Base-by-base conservation (phyloP, 208 protist species). In the Angomonas deanei region DNA sequence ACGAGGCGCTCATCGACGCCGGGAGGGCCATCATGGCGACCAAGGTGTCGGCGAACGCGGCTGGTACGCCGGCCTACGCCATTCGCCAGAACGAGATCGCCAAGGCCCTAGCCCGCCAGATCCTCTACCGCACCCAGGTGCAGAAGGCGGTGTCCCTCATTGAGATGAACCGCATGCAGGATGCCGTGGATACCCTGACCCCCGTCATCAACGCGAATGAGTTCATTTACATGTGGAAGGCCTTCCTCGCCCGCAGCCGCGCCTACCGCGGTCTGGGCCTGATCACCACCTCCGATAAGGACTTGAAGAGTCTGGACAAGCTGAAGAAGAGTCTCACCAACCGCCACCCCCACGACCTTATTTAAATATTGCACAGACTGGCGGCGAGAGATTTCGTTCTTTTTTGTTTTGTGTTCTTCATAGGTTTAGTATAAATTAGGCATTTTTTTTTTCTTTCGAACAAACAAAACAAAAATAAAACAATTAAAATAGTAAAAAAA, bases 161-260 rank as follows among this genome's bases (percentile, higher is more conserved):
- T 2, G 70, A 91, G 72, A 72, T 90, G 68, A 73, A 87, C 52
- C 78, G 74, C 56, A 28, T 85, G 17, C 69, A 77, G 48, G 86
- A 91, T n/a, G 89, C 89, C 10, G 76, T 92, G 10, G 74, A 84
- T 1, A 65, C 76, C 11, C 70, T 93, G 49, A 78, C 81, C 38
- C 72, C 76, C 3, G 81, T 95, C 5, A 87, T 95, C 28, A 61
- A 67, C 27, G 81, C 74, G 39, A 76, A 93, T 61, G 83, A 92
- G 67, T 95, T 84, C 71, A 80, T 95, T 52, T 86, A 95, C 71
- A 92, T 95, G 86, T 95, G 89, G 86, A 72, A 84, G 30, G 89
- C 89, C 1, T 71, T 88, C 50, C 74, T 95, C 64, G 82, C 84
- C 17, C 82, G 86, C 33, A 86, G 81, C 55, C 83, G 83, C 17